Conservation (phyloP, 1,284 basidiomycete genomes). For the Cystobasidium pallidum region DNA sequence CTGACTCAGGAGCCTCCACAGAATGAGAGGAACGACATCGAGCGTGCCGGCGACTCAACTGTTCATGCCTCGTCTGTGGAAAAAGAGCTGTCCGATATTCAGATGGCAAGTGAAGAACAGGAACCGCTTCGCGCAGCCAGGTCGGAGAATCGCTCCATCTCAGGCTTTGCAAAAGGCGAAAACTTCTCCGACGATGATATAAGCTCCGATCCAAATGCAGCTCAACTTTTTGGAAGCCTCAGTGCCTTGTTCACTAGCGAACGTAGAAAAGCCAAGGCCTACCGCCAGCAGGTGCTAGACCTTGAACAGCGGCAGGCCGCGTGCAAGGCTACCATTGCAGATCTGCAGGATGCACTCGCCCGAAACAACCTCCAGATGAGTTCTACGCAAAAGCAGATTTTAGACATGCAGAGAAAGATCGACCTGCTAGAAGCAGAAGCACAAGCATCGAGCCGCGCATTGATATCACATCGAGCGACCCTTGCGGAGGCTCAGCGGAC, state of each 20-base stretch:
- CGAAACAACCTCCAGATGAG: neutral
- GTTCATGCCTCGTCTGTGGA: no score
- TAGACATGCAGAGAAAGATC: neutral
- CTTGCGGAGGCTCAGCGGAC: neutral
- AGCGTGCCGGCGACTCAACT: no score
- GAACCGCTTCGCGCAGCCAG: no score
- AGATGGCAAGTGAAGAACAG: no score
- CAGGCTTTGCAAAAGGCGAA: conserved; percentile 26
- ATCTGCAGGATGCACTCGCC: neutral
- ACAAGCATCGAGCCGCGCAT: neutral
- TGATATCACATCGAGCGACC: neutral
- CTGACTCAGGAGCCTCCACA: no score
- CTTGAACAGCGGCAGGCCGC: neutral
- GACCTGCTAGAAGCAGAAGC: neutral
- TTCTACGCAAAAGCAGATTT: neutral
- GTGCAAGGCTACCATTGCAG: neutral
- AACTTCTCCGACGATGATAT: conserved; percentile 38
- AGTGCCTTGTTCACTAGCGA: conserved; percentile 31
- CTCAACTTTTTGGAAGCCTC: conserved; percentile 42
- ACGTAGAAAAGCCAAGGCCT: conserved; percentile 17
- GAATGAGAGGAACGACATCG: no score
- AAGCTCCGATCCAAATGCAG: conserved; percentile 37
- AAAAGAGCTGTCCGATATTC: no score
- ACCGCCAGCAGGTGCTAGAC: conserved; percentile 19
- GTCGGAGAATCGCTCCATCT: neutral